Base-by-base conservation (phyloP, 768 basidiomycete genomes). In the Chalciporus sphaerocephalus region DNA sequence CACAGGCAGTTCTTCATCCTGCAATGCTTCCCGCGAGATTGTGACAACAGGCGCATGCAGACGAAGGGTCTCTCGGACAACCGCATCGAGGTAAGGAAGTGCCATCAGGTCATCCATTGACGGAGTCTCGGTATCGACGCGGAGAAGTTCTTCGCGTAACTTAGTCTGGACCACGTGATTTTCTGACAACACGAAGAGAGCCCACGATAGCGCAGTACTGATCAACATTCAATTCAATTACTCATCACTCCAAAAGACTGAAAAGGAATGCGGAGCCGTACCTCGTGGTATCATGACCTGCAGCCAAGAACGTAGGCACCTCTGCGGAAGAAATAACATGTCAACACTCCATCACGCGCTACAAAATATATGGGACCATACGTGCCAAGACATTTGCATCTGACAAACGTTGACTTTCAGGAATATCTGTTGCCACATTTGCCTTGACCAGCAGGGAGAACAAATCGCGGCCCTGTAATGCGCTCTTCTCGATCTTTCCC, bases 1-100 rank as follows among this genome's bases (percentile, higher is more conserved):
- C 8, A 83, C 59, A 0, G 81, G 81, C 13, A 83, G 46, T 2
- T 77, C 52, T 39, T 82, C 80, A 41, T 84, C 78, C 41, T 73
- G 69, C 35, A 65, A 67, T 0, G 80, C 77, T 2, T 71, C 57
- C 7, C 80, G 65, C 8, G 69, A 45, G 0, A 72, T 73, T 13
- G 50, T 51, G 1, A 73, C 63, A 3, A 84, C 73, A 0, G 81
- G 80, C 0, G 80, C 42, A 48, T 85, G 70, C 1, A 81, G 37
- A 0, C 84, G 75, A 45, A 86, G 60, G 0, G 74, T 76, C 62
- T 86, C 85, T 7, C 76, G 73, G 2, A 83, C 70, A 9, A 85
- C 74, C 16, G 69, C 69, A 50, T 87, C 87, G n/a, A 90, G 78
- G 54, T 85, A 87, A 0, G 82, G 75, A 3, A 92, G 69, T 4